Percentiles rank a stretch among this genome's conserved stretches.
Conservation (phyloP, 768 basidiomycete genomes). For the Termitomyces titanicus region DNA sequence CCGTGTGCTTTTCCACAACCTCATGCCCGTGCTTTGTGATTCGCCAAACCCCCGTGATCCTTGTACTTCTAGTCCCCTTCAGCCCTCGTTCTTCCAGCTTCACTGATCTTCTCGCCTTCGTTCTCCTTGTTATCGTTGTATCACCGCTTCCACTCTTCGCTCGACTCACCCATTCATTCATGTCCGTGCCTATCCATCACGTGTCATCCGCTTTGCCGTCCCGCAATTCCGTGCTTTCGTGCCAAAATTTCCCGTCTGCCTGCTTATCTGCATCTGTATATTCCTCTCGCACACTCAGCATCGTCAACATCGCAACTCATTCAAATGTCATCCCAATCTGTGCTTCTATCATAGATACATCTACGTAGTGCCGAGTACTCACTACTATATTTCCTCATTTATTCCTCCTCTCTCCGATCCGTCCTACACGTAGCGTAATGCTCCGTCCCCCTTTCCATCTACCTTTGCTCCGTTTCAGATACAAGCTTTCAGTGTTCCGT, state of each 20-base stretch:
- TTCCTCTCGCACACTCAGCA: neutral
- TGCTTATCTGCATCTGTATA: neutral
- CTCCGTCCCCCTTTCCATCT: neutral
- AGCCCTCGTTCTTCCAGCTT: neutral
- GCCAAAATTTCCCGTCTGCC: neutral
- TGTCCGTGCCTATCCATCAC: neutral
- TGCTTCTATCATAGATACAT: neutral
- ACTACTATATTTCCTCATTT: slow-evolving; percentile 3
- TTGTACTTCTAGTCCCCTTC: slow-evolving; percentile 27
- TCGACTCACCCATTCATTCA: neutral
- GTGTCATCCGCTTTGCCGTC: neutral
- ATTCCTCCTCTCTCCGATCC: neutral
- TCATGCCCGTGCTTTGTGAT: slow-evolving; percentile 58
- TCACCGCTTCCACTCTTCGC: neutral
- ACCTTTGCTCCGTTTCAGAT: slow-evolving; percentile 7
- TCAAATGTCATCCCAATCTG: slow-evolving; percentile 1
- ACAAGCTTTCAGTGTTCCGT: neutral
- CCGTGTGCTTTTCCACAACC: slow-evolving; percentile 49
- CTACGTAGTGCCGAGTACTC: neutral
- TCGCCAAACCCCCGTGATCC: slow-evolving; percentile 19
- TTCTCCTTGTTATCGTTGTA: neutral
- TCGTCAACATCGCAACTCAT: neutral
- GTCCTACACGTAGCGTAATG: neutral
- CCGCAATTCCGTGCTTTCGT: neutral
- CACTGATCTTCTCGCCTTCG: neutral